phyloP scores from a whole-genome alignment of 2,329 filamentous ascomycete species.

The Aspergillus sp. region DNA sequence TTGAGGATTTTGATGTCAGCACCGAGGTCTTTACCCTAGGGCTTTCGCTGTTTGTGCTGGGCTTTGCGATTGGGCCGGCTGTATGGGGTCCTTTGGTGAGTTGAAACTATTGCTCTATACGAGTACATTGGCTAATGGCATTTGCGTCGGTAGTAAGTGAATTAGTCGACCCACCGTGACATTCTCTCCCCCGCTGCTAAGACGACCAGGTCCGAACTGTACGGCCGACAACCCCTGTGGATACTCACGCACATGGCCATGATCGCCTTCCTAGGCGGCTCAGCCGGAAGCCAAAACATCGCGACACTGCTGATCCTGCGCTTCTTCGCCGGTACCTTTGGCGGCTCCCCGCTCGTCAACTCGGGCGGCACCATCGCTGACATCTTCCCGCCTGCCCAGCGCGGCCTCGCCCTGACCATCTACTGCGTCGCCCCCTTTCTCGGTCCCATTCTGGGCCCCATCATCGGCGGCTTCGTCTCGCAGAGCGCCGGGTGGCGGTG shows the following conservation, averaged over 20 bases:
- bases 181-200: too few species aligned
- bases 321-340: constrained; percentile 5
- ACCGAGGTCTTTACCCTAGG: constrained; percentile 37
- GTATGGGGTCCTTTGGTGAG: background rate
- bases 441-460: constrained; percentile 65
- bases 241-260: background rate
- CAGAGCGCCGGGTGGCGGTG: constrained; percentile 70
- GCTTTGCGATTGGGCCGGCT: constrained; percentile 28
- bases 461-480: constrained; percentile 69
- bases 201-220: background rate
- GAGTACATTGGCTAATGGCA: too few species aligned
- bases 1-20: constrained; percentile 32
- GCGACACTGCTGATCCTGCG: background rate
- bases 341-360: constrained; percentile 4
- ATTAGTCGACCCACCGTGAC: too few species aligned
- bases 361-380: constrained; percentile 3
- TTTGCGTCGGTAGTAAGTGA: too few species aligned
- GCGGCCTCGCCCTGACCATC: background rate
- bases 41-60: constrained; percentile 44
- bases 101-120: too few species aligned
- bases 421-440: background rate
- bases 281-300: background rate
- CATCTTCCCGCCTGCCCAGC: background rate
- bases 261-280: background rate
- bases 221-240: background rate